Conservation (phyloP, 768 basidiomycete species). For the Harrya chromipes region DNA sequence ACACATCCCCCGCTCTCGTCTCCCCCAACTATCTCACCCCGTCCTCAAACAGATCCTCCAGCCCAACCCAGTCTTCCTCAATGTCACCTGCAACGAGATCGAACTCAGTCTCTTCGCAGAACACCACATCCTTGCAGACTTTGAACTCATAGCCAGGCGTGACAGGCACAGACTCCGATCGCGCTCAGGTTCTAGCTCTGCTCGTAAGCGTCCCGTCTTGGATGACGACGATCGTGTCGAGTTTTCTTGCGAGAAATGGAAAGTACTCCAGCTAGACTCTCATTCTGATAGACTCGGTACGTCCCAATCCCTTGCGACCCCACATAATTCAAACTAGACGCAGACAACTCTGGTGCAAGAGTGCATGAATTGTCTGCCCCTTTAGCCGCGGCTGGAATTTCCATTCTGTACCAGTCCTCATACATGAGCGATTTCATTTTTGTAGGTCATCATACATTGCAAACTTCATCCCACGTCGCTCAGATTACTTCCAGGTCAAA, state of each 20-base stretch:
- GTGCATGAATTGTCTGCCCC: conserved; percentile 75
- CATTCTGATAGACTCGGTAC: conserved; percentile 68
- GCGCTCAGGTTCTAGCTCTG: conserved; percentile 37
- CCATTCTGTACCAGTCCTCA: conserved; percentile 79
- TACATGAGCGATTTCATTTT: conserved; percentile 84
- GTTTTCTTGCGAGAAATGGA: conserved; percentile 73
- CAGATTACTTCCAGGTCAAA: conserved; percentile 49
- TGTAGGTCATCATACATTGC: conserved; percentile 40
- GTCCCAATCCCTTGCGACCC: conserved; percentile 18
- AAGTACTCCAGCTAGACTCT: conserved; percentile 77
- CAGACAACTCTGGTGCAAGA: conserved; percentile 68
- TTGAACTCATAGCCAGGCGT: conserved; percentile 56
- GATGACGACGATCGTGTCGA: conserved; percentile 51
- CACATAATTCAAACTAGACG: conserved; percentile 2
- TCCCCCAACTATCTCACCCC: conserved; percentile 54
- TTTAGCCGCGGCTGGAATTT: conserved; percentile 72
- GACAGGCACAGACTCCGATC: conserved; percentile 49
- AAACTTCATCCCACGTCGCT: not conserved
- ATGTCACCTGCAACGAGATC: conserved; percentile 74
- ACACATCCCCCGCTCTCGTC: conserved; percentile 69
- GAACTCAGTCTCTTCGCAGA: conserved; percentile 77
- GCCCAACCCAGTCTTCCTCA: conserved; percentile 65
- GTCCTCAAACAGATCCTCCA: conserved; percentile 68
- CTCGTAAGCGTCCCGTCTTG: conserved; percentile 21
- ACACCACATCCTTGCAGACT: conserved; percentile 51